Conservation (phyloP, 208 protist genomes). For the Wallacemonas sp. region DNA sequence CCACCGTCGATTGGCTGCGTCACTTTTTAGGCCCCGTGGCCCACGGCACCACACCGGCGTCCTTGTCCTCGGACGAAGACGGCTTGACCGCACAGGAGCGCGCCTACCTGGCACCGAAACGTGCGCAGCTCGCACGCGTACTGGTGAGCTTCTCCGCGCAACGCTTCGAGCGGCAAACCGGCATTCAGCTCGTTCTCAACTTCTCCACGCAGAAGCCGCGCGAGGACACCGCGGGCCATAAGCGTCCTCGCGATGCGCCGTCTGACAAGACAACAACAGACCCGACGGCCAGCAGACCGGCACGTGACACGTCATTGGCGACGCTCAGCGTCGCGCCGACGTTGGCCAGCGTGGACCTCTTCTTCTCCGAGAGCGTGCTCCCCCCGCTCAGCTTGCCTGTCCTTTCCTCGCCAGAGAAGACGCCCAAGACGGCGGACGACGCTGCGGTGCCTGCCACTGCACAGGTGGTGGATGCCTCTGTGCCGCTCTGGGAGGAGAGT, state of each 20-base stretch:
- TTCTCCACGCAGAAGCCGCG: conserved; percentile 2
- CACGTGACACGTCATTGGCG: background rate
- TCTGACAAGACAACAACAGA: background rate
- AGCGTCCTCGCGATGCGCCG: too few species aligned
- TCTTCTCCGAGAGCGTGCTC: conserved; percentile 7
- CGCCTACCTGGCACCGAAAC: conserved; percentile 9
- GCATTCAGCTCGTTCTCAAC: conserved; percentile 10
- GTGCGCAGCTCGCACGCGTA: background rate
- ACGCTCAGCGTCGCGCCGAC: background rate
- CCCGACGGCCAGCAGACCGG: background rate
- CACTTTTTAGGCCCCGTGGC: conserved; percentile 7
- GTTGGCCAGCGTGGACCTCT: conserved; percentile 1
- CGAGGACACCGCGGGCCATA: background rate
- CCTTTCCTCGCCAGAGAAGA: too few species aligned
- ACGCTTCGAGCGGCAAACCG: conserved; percentile 7
- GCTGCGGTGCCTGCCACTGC: background rate
- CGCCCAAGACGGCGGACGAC: too few species aligned
- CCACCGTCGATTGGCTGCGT: conserved; percentile 12
- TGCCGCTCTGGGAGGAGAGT: conserved; percentile 3
- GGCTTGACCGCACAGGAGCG: background rate
- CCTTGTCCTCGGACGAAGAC: background rate
- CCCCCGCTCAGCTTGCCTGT: background rate
- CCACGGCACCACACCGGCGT: background rate
- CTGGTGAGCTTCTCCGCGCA: conserved; percentile 4
- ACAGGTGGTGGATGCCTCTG: background rate